Evolutionary conservation across 1,284 basidiomycete species (phyloP).

Genomic region (Athelia sp.): DNA sequence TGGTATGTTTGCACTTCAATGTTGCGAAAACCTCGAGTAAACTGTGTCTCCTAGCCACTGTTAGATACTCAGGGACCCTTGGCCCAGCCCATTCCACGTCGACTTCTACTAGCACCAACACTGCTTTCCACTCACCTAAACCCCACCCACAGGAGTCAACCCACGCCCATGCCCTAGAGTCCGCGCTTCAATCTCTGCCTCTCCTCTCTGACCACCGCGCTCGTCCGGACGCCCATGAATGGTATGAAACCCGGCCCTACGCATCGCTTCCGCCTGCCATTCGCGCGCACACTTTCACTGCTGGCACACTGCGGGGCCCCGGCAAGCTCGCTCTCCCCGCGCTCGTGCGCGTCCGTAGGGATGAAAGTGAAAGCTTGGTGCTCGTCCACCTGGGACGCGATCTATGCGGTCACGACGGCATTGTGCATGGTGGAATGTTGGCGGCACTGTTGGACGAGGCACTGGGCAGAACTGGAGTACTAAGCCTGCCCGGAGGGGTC

Average conservation of each 20-base stretch:
- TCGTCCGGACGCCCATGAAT: constrained; percentile 45
- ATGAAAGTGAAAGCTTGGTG: constrained; percentile 50
- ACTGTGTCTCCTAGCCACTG: no score
- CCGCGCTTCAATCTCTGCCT: constrained; percentile 61
- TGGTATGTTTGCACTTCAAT: no score
- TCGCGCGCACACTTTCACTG: constrained; percentile 76
- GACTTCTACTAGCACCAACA: no score
- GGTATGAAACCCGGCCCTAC: constrained; percentile 82
- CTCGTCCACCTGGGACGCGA: constrained; percentile 61
- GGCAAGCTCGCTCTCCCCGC: constrained; percentile 59
- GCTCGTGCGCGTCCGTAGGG: constrained; percentile 47
- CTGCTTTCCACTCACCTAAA: no score
- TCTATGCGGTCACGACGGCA: constrained; percentile 68
- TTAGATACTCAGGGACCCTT: no score
- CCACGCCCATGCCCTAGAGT: constrained; percentile 62
- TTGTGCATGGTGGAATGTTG: constrained; percentile 69
- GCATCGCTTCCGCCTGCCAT: constrained; percentile 61
- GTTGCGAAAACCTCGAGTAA: no score
- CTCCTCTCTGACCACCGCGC: constrained; percentile 49
- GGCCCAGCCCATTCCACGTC: no score
- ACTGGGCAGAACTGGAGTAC: constrained; percentile 52
- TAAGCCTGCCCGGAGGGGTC: constrained; percentile 59
- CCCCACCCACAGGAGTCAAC: constrained; percentile 27
- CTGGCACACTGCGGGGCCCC: constrained; percentile 81
- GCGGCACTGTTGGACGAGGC: constrained; percentile 70